Conservation (phyloP, 2,329 filamentous ascomycete genomes). For the Chalara sp. region DNA sequence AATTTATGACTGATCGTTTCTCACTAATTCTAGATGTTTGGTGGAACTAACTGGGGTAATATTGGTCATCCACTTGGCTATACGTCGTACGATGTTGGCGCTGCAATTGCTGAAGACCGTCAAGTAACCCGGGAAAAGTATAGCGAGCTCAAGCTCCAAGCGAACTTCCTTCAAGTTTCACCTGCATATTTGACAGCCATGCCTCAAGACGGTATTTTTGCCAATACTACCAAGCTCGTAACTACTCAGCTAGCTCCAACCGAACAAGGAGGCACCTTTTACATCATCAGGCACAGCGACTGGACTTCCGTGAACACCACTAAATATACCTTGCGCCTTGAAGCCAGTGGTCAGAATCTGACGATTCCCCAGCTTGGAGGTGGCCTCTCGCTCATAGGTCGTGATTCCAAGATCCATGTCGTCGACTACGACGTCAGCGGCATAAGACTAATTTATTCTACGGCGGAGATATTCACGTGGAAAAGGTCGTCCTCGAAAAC, state of each 20-base stretch:
- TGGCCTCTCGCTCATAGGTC: conserved; percentile 46
- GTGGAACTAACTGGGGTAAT: conserved; percentile 78
- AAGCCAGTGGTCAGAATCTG: conserved; percentile 47
- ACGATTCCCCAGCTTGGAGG: conserved; percentile 52
- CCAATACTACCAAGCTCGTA: conserved; percentile 41
- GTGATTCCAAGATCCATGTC: conserved; percentile 60
- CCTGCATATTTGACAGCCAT: conserved; percentile 34
- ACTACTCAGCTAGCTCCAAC: conserved; percentile 58
- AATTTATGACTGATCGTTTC: neutral
- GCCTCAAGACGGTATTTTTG: conserved; percentile 39
- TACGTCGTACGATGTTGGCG: conserved; percentile 41
- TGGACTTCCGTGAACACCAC: conserved; percentile 31
- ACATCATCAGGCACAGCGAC: conserved; percentile 56
- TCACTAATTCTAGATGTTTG: conserved; percentile 46
- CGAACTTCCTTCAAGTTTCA: conserved; percentile 14
- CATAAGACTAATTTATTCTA: conserved; percentile 53
- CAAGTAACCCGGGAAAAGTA: conserved; percentile 13
- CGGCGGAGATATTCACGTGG: conserved; percentile 62
- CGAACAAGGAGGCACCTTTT: conserved; percentile 50
- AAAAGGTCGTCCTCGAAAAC: conserved; percentile 45
- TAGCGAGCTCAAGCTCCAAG: conserved; percentile 15
- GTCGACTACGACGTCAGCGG: conserved; percentile 56
- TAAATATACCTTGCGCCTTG: conserved; percentile 34
- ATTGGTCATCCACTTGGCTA: conserved; percentile 60
- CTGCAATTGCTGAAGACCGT: conserved; percentile 13